phyloP scores from a whole-genome alignment of 306 rosid genomes.

The Quercus dentata region DNA sequence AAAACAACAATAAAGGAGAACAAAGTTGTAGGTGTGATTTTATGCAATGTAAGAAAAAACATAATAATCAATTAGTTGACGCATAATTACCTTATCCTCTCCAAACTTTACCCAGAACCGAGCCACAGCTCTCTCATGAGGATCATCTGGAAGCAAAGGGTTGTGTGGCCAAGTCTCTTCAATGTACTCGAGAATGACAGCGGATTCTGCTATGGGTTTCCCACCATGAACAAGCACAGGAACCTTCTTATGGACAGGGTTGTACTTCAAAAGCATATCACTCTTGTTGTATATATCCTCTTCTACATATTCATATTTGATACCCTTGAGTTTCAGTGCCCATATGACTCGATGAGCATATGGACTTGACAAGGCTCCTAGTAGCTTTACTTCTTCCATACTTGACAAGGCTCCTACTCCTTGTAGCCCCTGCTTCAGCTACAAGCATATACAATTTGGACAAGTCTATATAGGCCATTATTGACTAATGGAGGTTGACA shows the following conservation, averaged over 20 bases:
- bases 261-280: slow-evolving; percentile 29
- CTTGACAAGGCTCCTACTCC: too few species aligned
- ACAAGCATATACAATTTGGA: too few species aligned
- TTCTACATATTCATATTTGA: slow-evolving; percentile 50
- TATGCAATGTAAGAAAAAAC: too few species aligned
- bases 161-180: slow-evolving; percentile 38
- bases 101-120: neutral
- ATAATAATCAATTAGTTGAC: too few species aligned
- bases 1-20: too few species aligned
- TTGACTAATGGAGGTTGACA: too few species aligned
- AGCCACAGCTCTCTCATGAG: too few species aligned
- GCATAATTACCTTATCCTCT: too few species aligned
- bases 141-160: slow-evolving; percentile 10
- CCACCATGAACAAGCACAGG: slow-evolving; percentile 52
- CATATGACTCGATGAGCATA: slow-evolving; percentile 27
- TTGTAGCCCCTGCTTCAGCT: too few species aligned
- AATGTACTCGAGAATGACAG: slow-evolving; percentile 45
- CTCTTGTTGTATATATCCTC: slow-evolving; percentile 34
- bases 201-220: slow-evolving; percentile 40
- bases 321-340: neutral
- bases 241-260: slow-evolving; percentile 46
- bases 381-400: slow-evolving; percentile 45
- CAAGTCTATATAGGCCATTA: too few species aligned
- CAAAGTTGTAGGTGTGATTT: too few species aligned
- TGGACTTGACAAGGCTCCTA: slow-evolving; percentile 46